Conservation (phyloP, 805 yeast species). For the Candida easanensis region DNA sequence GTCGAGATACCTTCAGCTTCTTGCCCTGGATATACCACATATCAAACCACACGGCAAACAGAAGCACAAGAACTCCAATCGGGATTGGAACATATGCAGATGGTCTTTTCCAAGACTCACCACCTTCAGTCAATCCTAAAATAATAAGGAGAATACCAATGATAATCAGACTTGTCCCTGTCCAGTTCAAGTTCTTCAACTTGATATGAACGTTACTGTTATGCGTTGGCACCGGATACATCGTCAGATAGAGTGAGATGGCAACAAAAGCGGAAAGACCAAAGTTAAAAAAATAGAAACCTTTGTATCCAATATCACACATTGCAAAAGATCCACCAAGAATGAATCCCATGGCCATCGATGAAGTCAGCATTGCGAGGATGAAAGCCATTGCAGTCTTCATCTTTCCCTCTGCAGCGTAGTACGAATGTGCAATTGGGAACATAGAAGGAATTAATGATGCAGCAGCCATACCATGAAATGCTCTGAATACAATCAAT, state of each 20-base stretch:
- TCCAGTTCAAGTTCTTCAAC: conserved; percentile 32
- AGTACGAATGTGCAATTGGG: conserved; percentile 31
- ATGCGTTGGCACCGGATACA: conserved; percentile 4
- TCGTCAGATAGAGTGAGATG: conserved; percentile 27
- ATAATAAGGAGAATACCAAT: conserved; percentile 37
- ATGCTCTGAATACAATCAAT: conserved; percentile 40
- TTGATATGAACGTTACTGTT: conserved; percentile 7
- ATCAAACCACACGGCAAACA: conserved; percentile 32
- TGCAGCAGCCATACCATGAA: conserved; percentile 45
- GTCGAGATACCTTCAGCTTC: conserved; percentile 3
- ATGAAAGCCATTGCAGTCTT: conserved; percentile 27
- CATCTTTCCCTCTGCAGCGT: conserved; percentile 27
- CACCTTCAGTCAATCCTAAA: conserved; percentile 44
- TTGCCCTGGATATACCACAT: conserved; percentile 16
- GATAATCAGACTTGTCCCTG: conserved; percentile 34
- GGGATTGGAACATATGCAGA: conserved; percentile 38
- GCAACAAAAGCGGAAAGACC: conserved; percentile 28
- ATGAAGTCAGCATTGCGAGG: conserved; percentile 27
- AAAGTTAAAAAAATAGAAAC: conserved; percentile 37
- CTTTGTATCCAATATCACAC: conserved; percentile 37
- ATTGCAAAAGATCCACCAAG: conserved; percentile 44
- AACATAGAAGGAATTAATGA: conserved; percentile 37
- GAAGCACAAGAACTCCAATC: conserved; percentile 33
- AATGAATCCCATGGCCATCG: conserved; percentile 37
- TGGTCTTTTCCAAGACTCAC: conserved; percentile 39